Conservation (phyloP, 1,284 basidiomycete genomes). For the Melanopsichium pennsylvanicum region DNA sequence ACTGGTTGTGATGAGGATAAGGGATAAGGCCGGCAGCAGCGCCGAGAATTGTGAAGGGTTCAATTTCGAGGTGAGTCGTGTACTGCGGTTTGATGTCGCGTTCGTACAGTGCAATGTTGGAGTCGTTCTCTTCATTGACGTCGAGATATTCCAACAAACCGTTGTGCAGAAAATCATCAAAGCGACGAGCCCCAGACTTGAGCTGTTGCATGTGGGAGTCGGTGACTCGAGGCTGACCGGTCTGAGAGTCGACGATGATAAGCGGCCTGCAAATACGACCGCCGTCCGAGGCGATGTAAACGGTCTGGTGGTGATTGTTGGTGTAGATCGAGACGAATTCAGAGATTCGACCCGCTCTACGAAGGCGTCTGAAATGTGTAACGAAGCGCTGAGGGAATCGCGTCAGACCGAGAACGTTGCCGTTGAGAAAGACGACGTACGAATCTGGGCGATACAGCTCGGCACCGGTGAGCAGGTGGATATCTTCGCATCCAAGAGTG, state of each 20-base stretch:
- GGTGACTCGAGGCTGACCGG: conserved; percentile 79
- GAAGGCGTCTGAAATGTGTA: conserved; percentile 85
- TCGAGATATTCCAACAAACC: conserved; percentile 99
- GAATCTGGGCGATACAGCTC: conserved; percentile 92
- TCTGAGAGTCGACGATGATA: conserved; percentile 85
- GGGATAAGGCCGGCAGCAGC: conserved; percentile 98
- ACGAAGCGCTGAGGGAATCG: conserved; percentile 87
- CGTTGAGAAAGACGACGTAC: conserved; percentile 96
- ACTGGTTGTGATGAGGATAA: conserved; percentile 99
- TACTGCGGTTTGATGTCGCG: conserved; percentile 79
- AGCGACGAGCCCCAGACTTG: conserved; percentile 80
- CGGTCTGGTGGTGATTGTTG: conserved; percentile 92
- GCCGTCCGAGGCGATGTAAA: conserved; percentile 96
- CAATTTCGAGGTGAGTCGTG: conserved; percentile 95
- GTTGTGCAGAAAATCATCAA: conserved; percentile 91
- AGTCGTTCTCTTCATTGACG: conserved; percentile 99
- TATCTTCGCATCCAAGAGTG: conserved; percentile 97
- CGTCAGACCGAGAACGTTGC: conserved; percentile 92
- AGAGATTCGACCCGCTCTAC: conserved; percentile 88
- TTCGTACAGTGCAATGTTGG: conserved; percentile 95
- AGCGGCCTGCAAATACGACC: conserved; percentile 97
- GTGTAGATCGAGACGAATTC: conserved; percentile 98
- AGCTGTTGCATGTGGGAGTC: conserved; percentile 82
- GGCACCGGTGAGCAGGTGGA: conserved; percentile 87
- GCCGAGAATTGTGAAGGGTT: conserved; percentile 96